phyloP scores from a whole-genome alignment of 2,329 filamentous ascomycete genomes.

The Trichoderma arundinaceum region DNA sequence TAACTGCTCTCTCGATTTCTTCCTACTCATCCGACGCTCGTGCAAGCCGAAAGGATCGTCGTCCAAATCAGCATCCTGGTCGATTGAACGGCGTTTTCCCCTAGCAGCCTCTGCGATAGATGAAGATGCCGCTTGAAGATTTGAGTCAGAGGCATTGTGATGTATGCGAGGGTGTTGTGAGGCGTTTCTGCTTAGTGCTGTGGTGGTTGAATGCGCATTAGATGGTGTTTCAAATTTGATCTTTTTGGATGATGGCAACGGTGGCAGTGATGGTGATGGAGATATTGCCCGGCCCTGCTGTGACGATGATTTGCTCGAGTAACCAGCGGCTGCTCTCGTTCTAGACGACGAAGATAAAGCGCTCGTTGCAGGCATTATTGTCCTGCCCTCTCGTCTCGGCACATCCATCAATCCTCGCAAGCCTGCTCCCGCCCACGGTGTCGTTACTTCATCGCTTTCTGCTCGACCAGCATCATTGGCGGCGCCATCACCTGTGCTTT shows the following conservation, averaged over 20 bases:
- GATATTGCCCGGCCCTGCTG: slow-evolving; percentile 1
- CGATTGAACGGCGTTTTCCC: background rate
- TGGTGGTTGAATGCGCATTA: background rate
- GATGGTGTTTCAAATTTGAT: slow-evolving; percentile 1
- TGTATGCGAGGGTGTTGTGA: background rate
- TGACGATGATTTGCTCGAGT: slow-evolving; percentile 33
- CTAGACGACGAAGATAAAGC: slow-evolving; percentile 33
- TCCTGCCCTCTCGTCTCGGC: slow-evolving; percentile 43
- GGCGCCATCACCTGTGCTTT: slow-evolving; percentile 24
- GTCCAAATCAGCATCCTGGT: slow-evolving; percentile 36
- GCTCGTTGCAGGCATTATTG: slow-evolving; percentile 38
- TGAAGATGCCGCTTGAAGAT: background rate
- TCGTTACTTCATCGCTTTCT: slow-evolving; percentile 14
- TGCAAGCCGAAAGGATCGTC: slow-evolving; percentile 47
- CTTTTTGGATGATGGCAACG: background rate
- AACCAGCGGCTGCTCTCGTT: slow-evolving; percentile 41
- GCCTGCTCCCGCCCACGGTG: slow-evolving; percentile 43
- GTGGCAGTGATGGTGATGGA: background rate
- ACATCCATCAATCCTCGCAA: slow-evolving; percentile 53
- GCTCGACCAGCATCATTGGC: background rate
- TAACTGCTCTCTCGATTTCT: slow-evolving; percentile 42
- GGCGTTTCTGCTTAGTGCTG: background rate
- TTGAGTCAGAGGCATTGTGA: background rate
- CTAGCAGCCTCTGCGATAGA: background rate
- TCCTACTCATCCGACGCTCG: slow-evolving; percentile 41